A percentile compares a stretch with the other conserved stretches of the same genome.
Conservation (phyloP, 257 asterid species). For the Scutellaria minor region DNA sequence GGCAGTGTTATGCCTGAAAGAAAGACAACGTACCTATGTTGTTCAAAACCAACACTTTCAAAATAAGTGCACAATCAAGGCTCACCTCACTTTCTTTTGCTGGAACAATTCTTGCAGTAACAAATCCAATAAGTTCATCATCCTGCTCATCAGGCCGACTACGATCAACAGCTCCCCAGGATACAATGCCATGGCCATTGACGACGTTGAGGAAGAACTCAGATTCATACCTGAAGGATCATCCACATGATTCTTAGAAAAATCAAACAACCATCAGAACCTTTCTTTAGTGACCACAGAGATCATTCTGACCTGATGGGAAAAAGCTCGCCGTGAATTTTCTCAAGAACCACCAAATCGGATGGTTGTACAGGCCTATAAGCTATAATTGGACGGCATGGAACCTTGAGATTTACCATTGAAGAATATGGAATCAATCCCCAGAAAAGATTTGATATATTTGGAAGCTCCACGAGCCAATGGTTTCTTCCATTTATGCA, state of each 20-base stretch:
- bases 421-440: slow-evolving; percentile 55
- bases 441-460: slow-evolving; percentile 58
- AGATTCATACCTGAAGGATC: slow-evolving; percentile 71
- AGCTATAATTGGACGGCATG: slow-evolving; percentile 61
- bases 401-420: slow-evolving; percentile 66
- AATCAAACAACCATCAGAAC: slow-evolving; percentile 22
- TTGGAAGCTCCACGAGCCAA: slow-evolving; percentile 40
- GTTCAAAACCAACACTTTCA: slow-evolving; percentile 19
- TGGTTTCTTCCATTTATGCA: slow-evolving; percentile 68
- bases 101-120: slow-evolving; percentile 74
- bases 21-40: neutral
- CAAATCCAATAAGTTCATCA: slow-evolving; percentile 93
- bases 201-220: slow-evolving; percentile 95
- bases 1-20: neutral
- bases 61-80: slow-evolving; percentile 24
- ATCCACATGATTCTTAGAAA: slow-evolving; percentile 34
- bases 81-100: slow-evolving; percentile 96
- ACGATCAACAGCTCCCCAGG: slow-evolving; percentile 99
- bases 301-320: slow-evolving; percentile 76
- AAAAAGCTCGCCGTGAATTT: slow-evolving; percentile 77
- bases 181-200: slow-evolving; percentile 77
- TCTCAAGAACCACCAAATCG: slow-evolving; percentile 76
- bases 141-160: slow-evolving; percentile 65
- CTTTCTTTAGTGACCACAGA: slow-evolving; percentile 24
- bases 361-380: slow-evolving; percentile 77